Conservation (phyloP, 164 flowering plant genomes). For the Vitis riparia region DNA sequence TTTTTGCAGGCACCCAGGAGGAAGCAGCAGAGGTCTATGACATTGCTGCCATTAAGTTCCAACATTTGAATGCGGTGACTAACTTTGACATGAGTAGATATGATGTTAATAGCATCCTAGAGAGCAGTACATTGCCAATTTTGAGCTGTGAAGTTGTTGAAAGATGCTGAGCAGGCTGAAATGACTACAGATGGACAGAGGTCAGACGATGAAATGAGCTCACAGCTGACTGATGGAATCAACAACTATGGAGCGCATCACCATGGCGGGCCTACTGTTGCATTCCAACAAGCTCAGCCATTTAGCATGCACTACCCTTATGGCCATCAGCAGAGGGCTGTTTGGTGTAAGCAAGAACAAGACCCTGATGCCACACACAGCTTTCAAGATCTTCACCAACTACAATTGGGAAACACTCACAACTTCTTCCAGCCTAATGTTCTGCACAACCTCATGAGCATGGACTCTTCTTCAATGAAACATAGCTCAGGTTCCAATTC, state of each 20-base stretch:
- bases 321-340: conserved; percentile 30
- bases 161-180: conserved; percentile 59
- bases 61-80: conserved; percentile 93
- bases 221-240: conserved; percentile 38
- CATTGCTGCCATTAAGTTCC: conserved; percentile 93
- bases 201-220: conserved; percentile 24
- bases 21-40: conserved; percentile 99
- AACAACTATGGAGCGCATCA: conserved; percentile 24
- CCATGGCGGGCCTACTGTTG: conserved; percentile 54
- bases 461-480: conserved; percentile 61
- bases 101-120: conserved; percentile 80
- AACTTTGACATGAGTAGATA: conserved; percentile 92
- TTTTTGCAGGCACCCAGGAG: conserved; percentile 77
- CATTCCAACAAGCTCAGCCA: conserved; percentile 54
- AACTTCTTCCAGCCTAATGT: conserved; percentile 59
- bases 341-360: conserved; percentile 80
- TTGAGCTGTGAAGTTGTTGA: conserved; percentile 76
- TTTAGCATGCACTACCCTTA: conserved; percentile 51
- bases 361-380: conserved; percentile 22
- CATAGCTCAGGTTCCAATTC: conserved; percentile 56
- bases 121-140: conserved; percentile 77
- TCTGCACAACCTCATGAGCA: conserved; percentile 55
- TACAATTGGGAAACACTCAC: conserved; percentile 58
- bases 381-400: conserved; percentile 32
- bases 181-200: conserved; percentile 30